These are phyloP conservation scores for Cytospora schulzeri DNA, from an alignment of 2,329 filamentous ascomycete genomes.

Conservation along the genomic window DNA sequence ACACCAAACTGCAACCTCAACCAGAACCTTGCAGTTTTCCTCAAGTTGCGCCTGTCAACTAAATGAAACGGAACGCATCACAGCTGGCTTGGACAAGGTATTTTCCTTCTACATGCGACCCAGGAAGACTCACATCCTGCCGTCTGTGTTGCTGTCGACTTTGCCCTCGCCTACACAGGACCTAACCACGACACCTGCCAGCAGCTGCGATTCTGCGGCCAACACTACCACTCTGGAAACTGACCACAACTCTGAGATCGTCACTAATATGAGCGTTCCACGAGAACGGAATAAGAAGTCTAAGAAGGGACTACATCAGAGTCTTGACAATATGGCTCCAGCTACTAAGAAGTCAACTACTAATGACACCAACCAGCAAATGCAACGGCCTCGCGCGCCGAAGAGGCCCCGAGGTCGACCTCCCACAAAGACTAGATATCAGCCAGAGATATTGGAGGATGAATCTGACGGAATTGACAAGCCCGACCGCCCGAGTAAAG, in stretches of 20 bases:
- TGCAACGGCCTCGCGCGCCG: background rate
- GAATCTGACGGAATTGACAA: background rate
- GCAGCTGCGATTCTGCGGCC: background rate
- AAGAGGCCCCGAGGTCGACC: background rate
- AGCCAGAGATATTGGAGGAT: background rate
- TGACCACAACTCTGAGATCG: background rate
- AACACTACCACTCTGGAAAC: background rate
- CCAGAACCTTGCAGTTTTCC: background rate
- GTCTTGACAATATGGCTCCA: background rate
- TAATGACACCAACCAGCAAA: background rate
- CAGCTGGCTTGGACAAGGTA: background rate
- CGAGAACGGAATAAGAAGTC: background rate
- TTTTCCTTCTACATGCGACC: background rate
- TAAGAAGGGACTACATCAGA: background rate
- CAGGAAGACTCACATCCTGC: background rate
- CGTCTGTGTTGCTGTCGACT: background rate
- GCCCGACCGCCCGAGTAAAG: background rate
- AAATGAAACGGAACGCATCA: background rate
- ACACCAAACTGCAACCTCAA: background rate
- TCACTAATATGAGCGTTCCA: background rate
- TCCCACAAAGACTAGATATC: background rate
- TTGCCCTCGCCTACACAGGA: background rate
- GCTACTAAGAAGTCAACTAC: background rate
- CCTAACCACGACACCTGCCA: background rate
- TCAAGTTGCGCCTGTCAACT: background rate